Evolutionary conservation across 805 yeast species (phyloP).

Genomic region (Scheffersomyces lignosus): DNA sequence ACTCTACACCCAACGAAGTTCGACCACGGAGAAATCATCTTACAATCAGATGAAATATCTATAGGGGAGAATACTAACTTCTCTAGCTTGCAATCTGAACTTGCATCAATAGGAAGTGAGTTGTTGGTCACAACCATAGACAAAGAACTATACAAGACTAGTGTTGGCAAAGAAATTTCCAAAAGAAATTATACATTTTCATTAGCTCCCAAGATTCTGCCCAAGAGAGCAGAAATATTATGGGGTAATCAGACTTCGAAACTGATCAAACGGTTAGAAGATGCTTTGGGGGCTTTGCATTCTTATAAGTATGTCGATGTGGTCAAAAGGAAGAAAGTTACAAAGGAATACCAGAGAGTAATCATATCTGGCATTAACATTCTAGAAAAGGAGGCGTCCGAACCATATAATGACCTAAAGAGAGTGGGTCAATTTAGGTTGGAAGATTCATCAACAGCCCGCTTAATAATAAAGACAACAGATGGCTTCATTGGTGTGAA

Average conservation of each 20-base stretch:
- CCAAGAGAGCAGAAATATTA: slow-evolving; percentile 40
- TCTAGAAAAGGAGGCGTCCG: background rate
- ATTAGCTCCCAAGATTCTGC: slow-evolving; percentile 57
- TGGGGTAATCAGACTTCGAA: slow-evolving; percentile 46
- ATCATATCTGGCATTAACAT: slow-evolving; percentile 42
- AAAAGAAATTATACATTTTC: slow-evolving; percentile 34
- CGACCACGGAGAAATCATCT: slow-evolving; percentile 72
- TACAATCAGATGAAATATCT: slow-evolving; percentile 49
- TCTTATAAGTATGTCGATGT: slow-evolving; percentile 41
- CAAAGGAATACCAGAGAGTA: slow-evolving; percentile 43
- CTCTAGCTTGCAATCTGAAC: slow-evolving; percentile 42
- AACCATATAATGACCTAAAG: slow-evolving; percentile 1
- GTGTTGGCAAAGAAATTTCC: background rate
- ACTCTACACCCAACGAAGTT: slow-evolving; percentile 86
- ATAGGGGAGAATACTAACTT: slow-evolving; percentile 48
- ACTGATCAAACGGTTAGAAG: slow-evolving; percentile 41
- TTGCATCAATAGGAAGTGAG: slow-evolving; percentile 64
- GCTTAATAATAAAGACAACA: slow-evolving; percentile 41
- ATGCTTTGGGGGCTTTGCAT: slow-evolving; percentile 58
- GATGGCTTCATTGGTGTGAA: slow-evolving; percentile 43
- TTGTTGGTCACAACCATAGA: slow-evolving; percentile 49
- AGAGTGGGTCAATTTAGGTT: slow-evolving; percentile 1
- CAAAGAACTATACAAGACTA: slow-evolving; percentile 24
- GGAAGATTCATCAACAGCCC: slow-evolving; percentile 7
- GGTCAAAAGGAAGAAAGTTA: slow-evolving; percentile 30